phyloP scores from a whole-genome alignment of 2,329 filamentous ascomycete species.

The Talaromyces atroroseus region DNA sequence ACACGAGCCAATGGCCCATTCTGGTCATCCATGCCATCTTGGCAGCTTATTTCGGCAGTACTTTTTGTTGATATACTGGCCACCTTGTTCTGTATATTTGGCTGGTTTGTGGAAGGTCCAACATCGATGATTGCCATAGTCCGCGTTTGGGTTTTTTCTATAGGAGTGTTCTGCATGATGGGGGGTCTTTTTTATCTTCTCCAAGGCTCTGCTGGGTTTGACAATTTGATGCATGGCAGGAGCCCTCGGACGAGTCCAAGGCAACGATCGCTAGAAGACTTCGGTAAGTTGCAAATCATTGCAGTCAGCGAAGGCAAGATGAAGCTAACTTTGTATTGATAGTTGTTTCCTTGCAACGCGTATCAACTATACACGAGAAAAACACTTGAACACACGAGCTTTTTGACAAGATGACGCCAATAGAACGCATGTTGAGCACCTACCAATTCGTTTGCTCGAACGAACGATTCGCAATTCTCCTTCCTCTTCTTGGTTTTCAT shows the following conservation, averaged over 20 bases:
- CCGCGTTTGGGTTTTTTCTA: constrained; percentile 86
- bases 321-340: constrained; percentile 3
- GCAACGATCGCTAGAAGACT: constrained; percentile 82
- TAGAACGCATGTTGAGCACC: too few species aligned
- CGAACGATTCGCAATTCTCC: not conserved
- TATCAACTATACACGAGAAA: constrained; percentile 89
- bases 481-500: not conserved
- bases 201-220: constrained; percentile 73
- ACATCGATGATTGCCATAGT: constrained; percentile 80
- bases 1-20: constrained; percentile 88
- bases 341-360: constrained; percentile 85
- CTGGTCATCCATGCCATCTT: constrained; percentile 84
- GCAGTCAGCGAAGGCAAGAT: not conserved
- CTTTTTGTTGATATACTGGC: constrained; percentile 76
- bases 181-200: constrained; percentile 74
- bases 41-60: constrained; percentile 75
- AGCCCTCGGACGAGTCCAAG: constrained; percentile 74
- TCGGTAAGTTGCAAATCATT: constrained; percentile 58
- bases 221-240: constrained; percentile 91
- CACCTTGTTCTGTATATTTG: constrained; percentile 79
- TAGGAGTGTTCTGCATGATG: constrained; percentile 82
- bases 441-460: not conserved
- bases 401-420: too few species aligned
- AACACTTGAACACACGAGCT: constrained; percentile 29
- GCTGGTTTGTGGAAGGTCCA: constrained; percentile 66